These are phyloP conservation scores for Boletellus deceptivus DNA, from an alignment of 1,284 basidiomycete species.

Conservation along the genomic window DNA sequence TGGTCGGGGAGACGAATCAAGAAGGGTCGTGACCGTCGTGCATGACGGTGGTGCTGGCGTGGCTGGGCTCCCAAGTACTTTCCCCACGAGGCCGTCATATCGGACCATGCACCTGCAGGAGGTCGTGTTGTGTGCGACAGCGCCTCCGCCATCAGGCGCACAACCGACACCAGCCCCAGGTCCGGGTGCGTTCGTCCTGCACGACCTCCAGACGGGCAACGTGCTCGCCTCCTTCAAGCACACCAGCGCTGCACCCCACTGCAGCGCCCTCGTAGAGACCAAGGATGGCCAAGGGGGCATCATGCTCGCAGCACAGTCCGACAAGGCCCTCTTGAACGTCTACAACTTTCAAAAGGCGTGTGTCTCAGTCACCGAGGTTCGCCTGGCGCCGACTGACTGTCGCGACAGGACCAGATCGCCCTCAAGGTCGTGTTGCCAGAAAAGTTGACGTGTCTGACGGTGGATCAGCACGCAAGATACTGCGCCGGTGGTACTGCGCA, in stretches of 20 bases:
- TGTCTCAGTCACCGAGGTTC: conserved; percentile 2
- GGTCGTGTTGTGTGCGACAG: conserved; percentile 59
- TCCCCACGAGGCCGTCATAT: conserved; percentile 4
- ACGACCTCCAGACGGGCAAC: conserved; percentile 71
- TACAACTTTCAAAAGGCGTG: conserved; percentile 82
- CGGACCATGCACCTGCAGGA: conserved; percentile 62
- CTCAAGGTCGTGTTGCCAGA: conserved; percentile 89
- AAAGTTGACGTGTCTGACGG: conserved; percentile 75
- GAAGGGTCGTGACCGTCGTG: background rate
- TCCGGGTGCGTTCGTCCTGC: conserved; percentile 59
- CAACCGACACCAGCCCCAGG: conserved; percentile 34
- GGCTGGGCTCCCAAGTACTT: conserved; percentile 17
- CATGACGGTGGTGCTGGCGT: conserved; percentile 5
- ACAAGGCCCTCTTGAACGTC: conserved; percentile 78
- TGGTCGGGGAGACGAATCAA: background rate
- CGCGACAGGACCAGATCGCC: conserved; percentile 77
- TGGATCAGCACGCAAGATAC: conserved; percentile 72
- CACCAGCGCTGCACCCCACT: conserved; percentile 56
- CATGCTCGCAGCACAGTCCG: conserved; percentile 71
- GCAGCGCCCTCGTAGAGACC: conserved; percentile 61
- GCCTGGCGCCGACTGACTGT: conserved; percentile 1
- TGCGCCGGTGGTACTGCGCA: conserved; percentile 86
- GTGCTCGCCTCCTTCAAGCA: conserved; percentile 76
- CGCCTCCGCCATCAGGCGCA: conserved; percentile 42
- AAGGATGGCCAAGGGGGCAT: conserved; percentile 69